A percentile compares a stretch with the other conserved stretches of the same genome.
Evolutionary conservation across 768 basidiomycete species (phyloP).

Genomic region (Coprinopsis marcescibilis): DNA sequence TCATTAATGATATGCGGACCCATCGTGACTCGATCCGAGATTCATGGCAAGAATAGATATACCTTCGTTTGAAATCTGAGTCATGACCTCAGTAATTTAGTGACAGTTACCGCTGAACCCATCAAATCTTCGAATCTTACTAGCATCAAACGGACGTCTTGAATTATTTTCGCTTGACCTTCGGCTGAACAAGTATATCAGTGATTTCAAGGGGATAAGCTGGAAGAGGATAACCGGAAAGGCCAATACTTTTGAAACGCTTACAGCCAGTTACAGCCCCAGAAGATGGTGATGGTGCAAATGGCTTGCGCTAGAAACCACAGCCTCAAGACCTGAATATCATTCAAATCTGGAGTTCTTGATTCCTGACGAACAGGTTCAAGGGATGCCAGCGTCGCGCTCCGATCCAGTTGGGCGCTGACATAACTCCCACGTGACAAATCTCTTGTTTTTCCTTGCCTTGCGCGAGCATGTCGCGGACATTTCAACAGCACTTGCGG

Average conservation of each 20-base stretch:
- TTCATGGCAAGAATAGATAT: conserved; percentile 15
- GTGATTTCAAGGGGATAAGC: conserved; percentile 7
- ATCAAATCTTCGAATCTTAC: conserved; percentile 3
- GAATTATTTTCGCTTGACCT: conserved; percentile 4
- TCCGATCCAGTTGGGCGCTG: not conserved
- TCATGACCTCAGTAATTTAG: conserved; percentile 17
- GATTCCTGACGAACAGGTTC: no score
- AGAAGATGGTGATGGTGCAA: not conserved
- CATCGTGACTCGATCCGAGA: conserved; percentile 30
- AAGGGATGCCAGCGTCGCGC: no score
- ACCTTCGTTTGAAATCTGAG: conserved; percentile 17
- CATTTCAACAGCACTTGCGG: not conserved
- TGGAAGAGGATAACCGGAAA: not conserved
- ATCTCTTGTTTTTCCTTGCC: not conserved
- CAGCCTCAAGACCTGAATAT: not conserved
- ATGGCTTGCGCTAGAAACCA: not conserved
- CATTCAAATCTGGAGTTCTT: no score
- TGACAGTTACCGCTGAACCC: conserved; percentile 6
- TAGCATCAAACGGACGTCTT: not conserved
- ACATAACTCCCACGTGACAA: not conserved
- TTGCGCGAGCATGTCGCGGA: not conserved
- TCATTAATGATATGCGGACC: conserved; percentile 28
- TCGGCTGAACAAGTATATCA: not conserved
- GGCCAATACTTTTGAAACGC: conserved; percentile 5
- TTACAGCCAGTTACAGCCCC: not conserved